A percentile compares a stretch with the other conserved stretches of the same genome.
These are phyloP conservation scores for Fusarium sulawesiense DNA, from an alignment of 2,329 filamentous ascomycete genomes.

Conservation along the genomic window DNA sequence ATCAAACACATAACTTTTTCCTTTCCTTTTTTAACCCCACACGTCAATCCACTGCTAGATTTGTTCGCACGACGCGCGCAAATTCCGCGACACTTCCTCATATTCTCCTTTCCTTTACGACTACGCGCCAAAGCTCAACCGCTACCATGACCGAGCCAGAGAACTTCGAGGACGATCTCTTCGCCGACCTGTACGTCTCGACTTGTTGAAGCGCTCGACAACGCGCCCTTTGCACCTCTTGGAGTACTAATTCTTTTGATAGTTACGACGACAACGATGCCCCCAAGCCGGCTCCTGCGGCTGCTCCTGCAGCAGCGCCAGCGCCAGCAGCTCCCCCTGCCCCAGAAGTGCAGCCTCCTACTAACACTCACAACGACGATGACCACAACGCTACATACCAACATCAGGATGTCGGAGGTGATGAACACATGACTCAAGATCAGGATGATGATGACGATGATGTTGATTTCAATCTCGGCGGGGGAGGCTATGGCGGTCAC, in stretches of 20 bases:
- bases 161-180: constrained; percentile 92
- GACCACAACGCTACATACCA: constrained; percentile 38
- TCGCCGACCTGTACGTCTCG: constrained; percentile 84
- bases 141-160: constrained; percentile 80
- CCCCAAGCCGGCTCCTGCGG: constrained; percentile 52
- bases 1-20: not conserved
- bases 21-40: not conserved
- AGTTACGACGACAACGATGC: constrained; percentile 75
- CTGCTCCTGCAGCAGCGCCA: constrained; percentile 46
- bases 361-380: constrained; percentile 43
- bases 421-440: constrained; percentile 59
- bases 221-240: not conserved
- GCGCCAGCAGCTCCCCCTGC: constrained; percentile 36
- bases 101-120: constrained; percentile 17
- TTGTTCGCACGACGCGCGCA: not conserved
- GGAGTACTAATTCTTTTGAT: constrained; percentile 15
- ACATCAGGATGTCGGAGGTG: constrained; percentile 44
- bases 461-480: constrained; percentile 68
- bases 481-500: constrained; percentile 48
- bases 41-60: not conserved
- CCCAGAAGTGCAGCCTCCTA: constrained; percentile 43
- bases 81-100: constrained; percentile 12
- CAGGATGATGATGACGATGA: constrained; percentile 67
- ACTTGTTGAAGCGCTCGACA: not conserved
- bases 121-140: constrained; percentile 17